Conservation (phyloP, 73 alveolate species). For the Blepharisma stoltei region DNA sequence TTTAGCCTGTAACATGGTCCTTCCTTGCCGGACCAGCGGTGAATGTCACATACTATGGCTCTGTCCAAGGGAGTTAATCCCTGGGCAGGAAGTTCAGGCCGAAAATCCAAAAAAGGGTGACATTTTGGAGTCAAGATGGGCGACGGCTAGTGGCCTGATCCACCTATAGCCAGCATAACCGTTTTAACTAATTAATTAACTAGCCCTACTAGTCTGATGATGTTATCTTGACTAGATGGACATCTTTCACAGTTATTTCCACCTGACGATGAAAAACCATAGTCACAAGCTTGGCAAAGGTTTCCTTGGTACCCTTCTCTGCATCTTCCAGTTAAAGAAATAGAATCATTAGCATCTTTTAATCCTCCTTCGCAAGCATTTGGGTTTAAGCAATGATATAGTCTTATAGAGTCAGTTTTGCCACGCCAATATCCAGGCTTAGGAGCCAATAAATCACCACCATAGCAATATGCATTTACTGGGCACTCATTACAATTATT, state of each 20-base stretch:
- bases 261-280: conserved; percentile 60
- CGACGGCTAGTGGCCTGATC: too few relatives aligned
- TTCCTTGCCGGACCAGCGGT: too few relatives aligned
- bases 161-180: too few relatives aligned
- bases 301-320: conserved; percentile 60
- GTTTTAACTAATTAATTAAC: too few relatives aligned
- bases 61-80: too few relatives aligned
- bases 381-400: conserved; percentile 39
- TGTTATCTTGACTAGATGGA: conserved; percentile 28
- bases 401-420: conserved; percentile 6
- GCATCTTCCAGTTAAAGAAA: conserved; percentile 60
- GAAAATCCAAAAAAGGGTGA: too few relatives aligned
- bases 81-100: too few relatives aligned
- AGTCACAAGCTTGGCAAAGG: conserved; percentile 60
- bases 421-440: conserved; percentile 22
- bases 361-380: conserved; percentile 55
- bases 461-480: conserved; percentile 19
- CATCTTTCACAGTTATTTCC: conserved; percentile 49
- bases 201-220: background rate
- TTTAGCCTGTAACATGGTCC: too few relatives aligned
- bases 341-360: background rate
- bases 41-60: too few relatives aligned
- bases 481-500: conserved; percentile 14
- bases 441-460: conserved; percentile 24
- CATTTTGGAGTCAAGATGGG: too few relatives aligned